Base-by-base conservation (phyloP, 495 filamentous ascomycete genomes). In the Neurospora hispaniola region DNA sequence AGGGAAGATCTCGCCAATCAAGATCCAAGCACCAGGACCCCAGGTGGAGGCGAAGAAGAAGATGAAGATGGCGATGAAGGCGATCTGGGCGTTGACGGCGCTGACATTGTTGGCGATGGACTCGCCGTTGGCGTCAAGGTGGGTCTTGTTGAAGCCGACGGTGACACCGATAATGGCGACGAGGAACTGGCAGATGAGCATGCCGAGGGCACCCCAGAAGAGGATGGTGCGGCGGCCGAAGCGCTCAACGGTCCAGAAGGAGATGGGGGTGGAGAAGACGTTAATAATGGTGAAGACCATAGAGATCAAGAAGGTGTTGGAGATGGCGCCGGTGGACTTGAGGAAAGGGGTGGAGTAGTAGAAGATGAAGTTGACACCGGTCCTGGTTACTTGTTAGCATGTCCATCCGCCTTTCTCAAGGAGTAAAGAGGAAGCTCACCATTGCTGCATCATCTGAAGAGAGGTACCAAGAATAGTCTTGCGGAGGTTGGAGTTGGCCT, bases 301-400 rank as follows among this genome's bases (percentile, higher is more conserved):
- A 73, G 85, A 88, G 78, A 94, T 92, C 59, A 95, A 80, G 88
- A 96, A 96, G 69, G 90, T 86, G 84, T 94, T 88, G 44, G 74
- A 74, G 77, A 96, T 91, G 75, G 91, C 89, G 69, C 88, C 86
- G 3, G 90, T 90, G 41, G 90, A 85, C 80, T 88, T 81, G 84
- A 96, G 91, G 88, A 94, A 95, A 70, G 89, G 87, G 39, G 92
- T 93, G 62, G 90, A 90, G 81, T 91, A 96, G 86, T 94, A 97
- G 88, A 96, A 95, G 84, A 96, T 90, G 85, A 96, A 95, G 86
- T 96, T 96, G 83, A 96, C 90, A 84, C 93, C 93, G 38, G 92
- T 88, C 85, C 76, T 80, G 23, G 81, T 18, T 18, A 4, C 2
- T 31, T 20, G 66, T 77, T 73, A 41, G 40, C 40, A 11, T 11